A percentile compares a stretch with the other conserved stretches of the same genome.
phyloP scores from a whole-genome alignment of 2,329 filamentous ascomycete species.

The Lasiodiplodia sp. region DNA sequence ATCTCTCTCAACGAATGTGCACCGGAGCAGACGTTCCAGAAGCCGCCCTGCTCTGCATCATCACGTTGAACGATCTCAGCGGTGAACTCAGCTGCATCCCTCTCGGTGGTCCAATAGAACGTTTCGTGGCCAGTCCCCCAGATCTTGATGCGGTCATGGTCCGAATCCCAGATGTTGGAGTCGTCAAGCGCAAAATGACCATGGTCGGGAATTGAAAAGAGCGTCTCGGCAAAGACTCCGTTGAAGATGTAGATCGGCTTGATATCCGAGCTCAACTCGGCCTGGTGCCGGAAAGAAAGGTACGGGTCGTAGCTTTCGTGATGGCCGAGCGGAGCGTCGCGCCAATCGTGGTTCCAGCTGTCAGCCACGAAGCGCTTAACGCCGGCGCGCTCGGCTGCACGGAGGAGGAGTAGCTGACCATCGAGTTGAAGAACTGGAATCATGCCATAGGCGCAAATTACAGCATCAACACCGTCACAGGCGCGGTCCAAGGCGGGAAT shows the following conservation, averaged over 20 bases:
- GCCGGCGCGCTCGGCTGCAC: conserved; percentile 35
- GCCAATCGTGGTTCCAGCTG: conserved; percentile 35
- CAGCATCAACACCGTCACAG: conserved; percentile 34
- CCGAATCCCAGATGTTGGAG: neutral
- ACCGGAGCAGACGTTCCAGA: neutral
- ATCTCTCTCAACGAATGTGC: neutral
- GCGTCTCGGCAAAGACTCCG: conserved; percentile 29
- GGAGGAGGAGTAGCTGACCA: conserved; percentile 34
- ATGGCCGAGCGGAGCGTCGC: conserved; percentile 26
- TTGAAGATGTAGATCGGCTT: conserved; percentile 32
- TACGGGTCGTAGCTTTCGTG: conserved; percentile 34
- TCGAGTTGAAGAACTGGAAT: conserved; percentile 33
- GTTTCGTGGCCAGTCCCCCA: neutral
- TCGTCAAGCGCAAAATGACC: too few relatives aligned
- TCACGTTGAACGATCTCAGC: neutral
- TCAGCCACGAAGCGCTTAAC: conserved; percentile 32
- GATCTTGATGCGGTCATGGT: neutral
- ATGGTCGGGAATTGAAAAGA: conserved; percentile 11
- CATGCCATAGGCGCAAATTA: conserved; percentile 33
- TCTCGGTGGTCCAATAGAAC: neutral
- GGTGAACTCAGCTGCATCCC: neutral
- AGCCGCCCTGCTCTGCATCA: neutral
- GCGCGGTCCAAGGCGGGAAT: conserved; percentile 33
- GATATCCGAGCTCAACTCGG: conserved; percentile 27
- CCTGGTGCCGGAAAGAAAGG: conserved; percentile 31